Evolutionary conservation across 495 filamentous ascomycete genomes (phyloP).

Genomic region (Massariosphaeria phaeospora): DNA sequence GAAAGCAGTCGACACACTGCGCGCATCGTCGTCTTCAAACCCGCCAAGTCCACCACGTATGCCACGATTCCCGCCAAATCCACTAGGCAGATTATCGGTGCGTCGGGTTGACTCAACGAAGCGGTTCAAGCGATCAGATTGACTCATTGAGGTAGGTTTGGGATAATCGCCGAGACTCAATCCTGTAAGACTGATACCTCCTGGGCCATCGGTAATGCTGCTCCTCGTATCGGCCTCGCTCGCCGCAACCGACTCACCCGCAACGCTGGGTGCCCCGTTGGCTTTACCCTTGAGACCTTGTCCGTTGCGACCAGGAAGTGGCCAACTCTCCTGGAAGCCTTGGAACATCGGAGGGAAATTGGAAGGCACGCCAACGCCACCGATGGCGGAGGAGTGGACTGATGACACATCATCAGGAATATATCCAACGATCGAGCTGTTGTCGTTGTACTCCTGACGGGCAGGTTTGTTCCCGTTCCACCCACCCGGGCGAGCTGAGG

Average conservation of each 20-base stretch:
- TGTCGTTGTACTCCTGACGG: constrained; percentile 70
- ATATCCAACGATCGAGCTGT: constrained; percentile 82
- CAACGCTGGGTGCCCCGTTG: constrained; percentile 69
- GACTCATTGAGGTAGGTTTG: constrained; percentile 77
- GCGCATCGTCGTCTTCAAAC: constrained; percentile 75
- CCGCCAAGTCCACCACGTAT: constrained; percentile 22
- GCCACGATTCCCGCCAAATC: constrained; percentile 46
- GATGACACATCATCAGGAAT: constrained; percentile 97
- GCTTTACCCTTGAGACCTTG: constrained; percentile 43
- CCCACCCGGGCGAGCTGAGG: constrained; percentile 50
- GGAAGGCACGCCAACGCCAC: constrained; percentile 71
- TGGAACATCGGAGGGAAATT: constrained; percentile 95
- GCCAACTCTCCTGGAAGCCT: constrained; percentile 87
- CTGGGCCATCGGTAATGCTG: constrained; percentile 62
- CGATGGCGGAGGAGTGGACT: constrained; percentile 85
- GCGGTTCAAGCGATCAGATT: constrained; percentile 74
- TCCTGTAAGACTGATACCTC: constrained; percentile 78
- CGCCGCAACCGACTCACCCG: constrained; percentile 83
- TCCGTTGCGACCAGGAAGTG: constrained; percentile 54
- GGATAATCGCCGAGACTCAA: constrained; percentile 68
- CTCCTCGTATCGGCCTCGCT: constrained; percentile 80
- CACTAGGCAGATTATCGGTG: constrained; percentile 45
- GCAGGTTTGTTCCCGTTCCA: constrained; percentile 45
- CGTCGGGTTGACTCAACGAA: constrained; percentile 81
- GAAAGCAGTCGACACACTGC: constrained; percentile 92